These are phyloP conservation scores for Cubamyces sp. DNA, from an alignment of 768 basidiomycete species.

Conservation along the genomic window DNA sequence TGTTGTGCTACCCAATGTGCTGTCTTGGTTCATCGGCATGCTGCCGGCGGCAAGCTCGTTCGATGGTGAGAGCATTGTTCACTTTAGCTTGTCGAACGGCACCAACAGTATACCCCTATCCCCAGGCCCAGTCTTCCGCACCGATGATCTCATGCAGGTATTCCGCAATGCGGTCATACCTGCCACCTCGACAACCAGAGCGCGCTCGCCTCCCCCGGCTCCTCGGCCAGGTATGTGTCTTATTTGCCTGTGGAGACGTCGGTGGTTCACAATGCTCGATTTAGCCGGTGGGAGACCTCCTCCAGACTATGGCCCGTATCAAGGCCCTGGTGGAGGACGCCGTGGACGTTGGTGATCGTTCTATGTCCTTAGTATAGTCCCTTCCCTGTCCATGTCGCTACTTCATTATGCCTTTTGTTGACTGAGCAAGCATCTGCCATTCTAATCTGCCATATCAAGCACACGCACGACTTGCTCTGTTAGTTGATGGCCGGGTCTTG, in stretches of 20 bases:
- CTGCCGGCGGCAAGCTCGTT: constrained; percentile 75
- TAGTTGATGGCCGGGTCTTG: too few species aligned
- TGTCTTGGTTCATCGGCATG: constrained; percentile 85
- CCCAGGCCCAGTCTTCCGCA: constrained; percentile 85
- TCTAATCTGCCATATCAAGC: too few species aligned
- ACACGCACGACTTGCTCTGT: too few species aligned
- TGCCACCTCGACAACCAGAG: constrained; percentile 52
- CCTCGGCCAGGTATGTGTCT: constrained; percentile 47
- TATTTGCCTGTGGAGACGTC: neutral
- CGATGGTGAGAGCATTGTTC: constrained; percentile 65
- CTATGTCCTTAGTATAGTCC: neutral
- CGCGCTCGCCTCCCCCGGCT: constrained; percentile 55
- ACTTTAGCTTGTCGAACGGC: neutral
- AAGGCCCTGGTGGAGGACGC: constrained; percentile 62
- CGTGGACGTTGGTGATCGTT: constrained; percentile 44
- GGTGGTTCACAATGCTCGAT: constrained; percentile 6
- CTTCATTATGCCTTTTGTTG: too few species aligned
- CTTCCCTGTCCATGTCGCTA: too few species aligned
- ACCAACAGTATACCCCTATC: constrained; percentile 6
- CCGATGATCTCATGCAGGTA: constrained; percentile 87
- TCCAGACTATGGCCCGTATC: constrained; percentile 86
- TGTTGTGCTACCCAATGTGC: constrained; percentile 47
- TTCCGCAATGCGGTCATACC: constrained; percentile 81
- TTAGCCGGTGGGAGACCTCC: constrained; percentile 68
- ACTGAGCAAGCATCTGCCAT: too few species aligned